phyloP scores from a whole-genome alignment of 2,329 filamentous ascomycete genomes.

The Simplicillium sp. region DNA sequence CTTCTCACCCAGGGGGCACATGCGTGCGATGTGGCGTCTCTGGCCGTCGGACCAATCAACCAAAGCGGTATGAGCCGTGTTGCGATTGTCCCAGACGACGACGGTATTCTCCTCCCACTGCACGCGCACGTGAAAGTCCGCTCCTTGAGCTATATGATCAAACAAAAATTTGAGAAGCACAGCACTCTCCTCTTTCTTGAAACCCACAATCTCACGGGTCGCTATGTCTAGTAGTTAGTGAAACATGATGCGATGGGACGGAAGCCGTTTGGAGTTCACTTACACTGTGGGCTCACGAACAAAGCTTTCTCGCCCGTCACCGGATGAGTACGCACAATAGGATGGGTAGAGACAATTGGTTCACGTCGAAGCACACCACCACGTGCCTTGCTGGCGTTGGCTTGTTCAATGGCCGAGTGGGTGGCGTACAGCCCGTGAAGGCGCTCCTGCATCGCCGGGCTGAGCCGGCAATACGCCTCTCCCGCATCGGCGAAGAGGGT shows the following conservation, averaged over 20 bases:
- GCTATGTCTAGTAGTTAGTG: slow-evolving; percentile 37
- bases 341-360: slow-evolving; percentile 65
- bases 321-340: slow-evolving; percentile 72
- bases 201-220: slow-evolving; percentile 69
- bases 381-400: slow-evolving; percentile 54
- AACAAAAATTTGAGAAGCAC: slow-evolving; percentile 63
- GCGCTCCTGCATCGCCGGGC: slow-evolving; percentile 67
- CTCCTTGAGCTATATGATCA: slow-evolving; percentile 39
- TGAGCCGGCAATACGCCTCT: slow-evolving; percentile 73
- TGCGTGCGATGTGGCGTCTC: slow-evolving; percentile 68
- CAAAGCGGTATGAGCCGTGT: slow-evolving; percentile 69
- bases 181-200: slow-evolving; percentile 83
- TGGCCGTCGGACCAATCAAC: slow-evolving; percentile 76
- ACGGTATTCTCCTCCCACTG: slow-evolving; percentile 75
- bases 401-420: slow-evolving; percentile 78
- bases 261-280: slow-evolving; percentile 18
- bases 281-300: slow-evolving; percentile 76
- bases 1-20: slow-evolving; percentile 73
- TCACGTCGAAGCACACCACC: slow-evolving; percentile 67
- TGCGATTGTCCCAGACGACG: slow-evolving; percentile 78
- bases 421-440: slow-evolving; percentile 73
- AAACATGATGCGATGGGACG: not conserved
- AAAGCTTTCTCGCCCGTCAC: slow-evolving; percentile 76
- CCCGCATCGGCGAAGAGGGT: slow-evolving; percentile 74
- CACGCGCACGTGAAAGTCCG: slow-evolving; percentile 62